Evolutionary conservation across 2,329 filamentous ascomycete genomes (phyloP).

Genomic region (Trichophyton rubrum): DNA sequence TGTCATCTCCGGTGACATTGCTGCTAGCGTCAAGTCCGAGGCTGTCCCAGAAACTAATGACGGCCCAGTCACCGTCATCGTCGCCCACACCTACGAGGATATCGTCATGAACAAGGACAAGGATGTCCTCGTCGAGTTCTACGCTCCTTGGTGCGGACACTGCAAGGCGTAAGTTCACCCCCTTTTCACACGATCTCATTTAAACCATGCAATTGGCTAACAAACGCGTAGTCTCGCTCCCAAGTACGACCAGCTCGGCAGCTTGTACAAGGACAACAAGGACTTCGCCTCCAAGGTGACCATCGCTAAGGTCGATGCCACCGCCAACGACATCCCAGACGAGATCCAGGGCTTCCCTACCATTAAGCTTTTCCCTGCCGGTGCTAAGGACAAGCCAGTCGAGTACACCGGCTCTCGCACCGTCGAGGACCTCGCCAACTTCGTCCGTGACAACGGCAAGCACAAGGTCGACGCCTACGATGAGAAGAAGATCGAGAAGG

Average conservation of each 20-base stretch:
- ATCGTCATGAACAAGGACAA: slow-evolving; percentile 86
- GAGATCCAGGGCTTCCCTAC: slow-evolving; percentile 97
- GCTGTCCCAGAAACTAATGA: slow-evolving; percentile 89
- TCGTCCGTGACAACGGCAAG: slow-evolving; percentile 92
- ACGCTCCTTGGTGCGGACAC: slow-evolving; percentile 73
- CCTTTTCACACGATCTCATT: neutral
- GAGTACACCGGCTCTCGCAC: slow-evolving; percentile 82
- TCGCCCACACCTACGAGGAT: slow-evolving; percentile 87
- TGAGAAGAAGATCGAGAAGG: slow-evolving; percentile 44
- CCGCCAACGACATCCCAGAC: slow-evolving; percentile 89
- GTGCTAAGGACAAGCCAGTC: slow-evolving; percentile 69
- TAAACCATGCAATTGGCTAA: neutral
- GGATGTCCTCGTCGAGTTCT: slow-evolving; percentile 97
- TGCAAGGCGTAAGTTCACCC: slow-evolving; percentile 47
- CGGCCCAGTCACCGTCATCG: slow-evolving; percentile 72
- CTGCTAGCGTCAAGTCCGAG: slow-evolving; percentile 97
- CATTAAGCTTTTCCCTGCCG: slow-evolving; percentile 94
- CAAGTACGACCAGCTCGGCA: slow-evolving; percentile 54
- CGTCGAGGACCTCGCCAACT: slow-evolving; percentile 79
- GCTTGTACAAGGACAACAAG: slow-evolving; percentile 40
- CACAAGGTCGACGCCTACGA: slow-evolving; percentile 59
- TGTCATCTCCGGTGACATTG: slow-evolving; percentile 73
- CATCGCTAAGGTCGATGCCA: slow-evolving; percentile 88
- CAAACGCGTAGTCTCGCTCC: slow-evolving; percentile 41
- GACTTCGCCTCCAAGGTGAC: slow-evolving; percentile 47